Evolutionary conservation across 1,284 basidiomycete genomes (phyloP), one percentile per base, ranked within the genome.

Genomic region (Ganoderma sp.): DNA sequence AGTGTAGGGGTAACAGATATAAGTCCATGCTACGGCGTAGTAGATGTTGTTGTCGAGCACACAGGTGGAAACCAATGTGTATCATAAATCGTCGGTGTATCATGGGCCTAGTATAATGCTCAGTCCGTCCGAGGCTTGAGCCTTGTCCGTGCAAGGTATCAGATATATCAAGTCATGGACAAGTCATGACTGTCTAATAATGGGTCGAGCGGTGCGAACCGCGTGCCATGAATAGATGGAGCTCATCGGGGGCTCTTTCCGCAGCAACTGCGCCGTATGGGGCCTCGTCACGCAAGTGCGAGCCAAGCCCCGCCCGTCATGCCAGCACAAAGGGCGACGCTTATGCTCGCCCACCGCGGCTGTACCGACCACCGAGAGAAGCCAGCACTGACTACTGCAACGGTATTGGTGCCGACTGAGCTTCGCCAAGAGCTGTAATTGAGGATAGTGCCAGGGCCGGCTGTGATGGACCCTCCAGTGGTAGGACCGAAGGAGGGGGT

Each of bases 361-460:
- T 69, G 57, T 2, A 73, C 48, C 7, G 63, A 32, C 67, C 67
- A 73, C 19, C 67, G 67, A 9, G 67, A 2, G n/a, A 39, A 22
- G 19, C 64, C 69, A 6, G 41, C 63, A 48, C 54, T 69, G 28
- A 69, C 22, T 28, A 67, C 58, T 14, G 77, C 73, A 14, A 73
- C 77, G 0, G 84, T 83, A 69, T 81, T 74, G 1, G 81, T 83
- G 37, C 84, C 85, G 48, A 85, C 74, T 61, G 79, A 69, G 25
- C 78, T 80, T n/a, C 83, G 71, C 84, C 86, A 91, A 48, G 82
- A 79, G 66, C 84, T 87, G 75, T 85, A 89, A 60, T 78, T 71
- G 65, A 89, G 76, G 61, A 92, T 76, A 0, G 85, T 85, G 22
- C 90, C 90, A 1, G 67, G n/a, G 14, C 61, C 52, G 8, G 68